phyloP scores from a whole-genome alignment of 2,329 filamentous ascomycete genomes.

The Neopestalotiopsis rosae region DNA sequence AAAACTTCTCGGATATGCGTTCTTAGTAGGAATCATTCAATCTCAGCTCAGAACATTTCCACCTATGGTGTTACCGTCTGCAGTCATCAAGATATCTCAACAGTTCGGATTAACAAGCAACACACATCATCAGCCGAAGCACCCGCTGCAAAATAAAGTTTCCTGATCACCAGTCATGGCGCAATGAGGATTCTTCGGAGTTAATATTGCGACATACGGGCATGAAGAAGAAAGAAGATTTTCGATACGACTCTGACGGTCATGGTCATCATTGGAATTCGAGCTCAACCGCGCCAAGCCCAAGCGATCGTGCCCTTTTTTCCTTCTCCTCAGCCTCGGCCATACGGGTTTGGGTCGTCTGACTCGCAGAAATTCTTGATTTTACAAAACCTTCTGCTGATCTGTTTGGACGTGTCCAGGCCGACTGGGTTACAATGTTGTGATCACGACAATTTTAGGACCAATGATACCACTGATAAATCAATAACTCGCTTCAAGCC shows the following conservation, averaged over 20 bases:
- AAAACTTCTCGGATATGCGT: too few species aligned
- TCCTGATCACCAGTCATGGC: not conserved
- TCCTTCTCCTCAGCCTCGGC: not conserved
- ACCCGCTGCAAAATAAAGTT: not conserved
- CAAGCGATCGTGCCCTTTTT: not conserved
- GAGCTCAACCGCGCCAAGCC: not conserved
- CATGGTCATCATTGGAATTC: not conserved
- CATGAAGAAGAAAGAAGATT: not conserved
- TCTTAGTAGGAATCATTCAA: too few species aligned
- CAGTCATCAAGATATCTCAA: too few species aligned
- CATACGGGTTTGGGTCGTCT: not conserved
- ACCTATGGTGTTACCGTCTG: too few species aligned
- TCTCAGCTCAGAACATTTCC: too few species aligned
- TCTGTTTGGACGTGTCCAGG: not conserved
- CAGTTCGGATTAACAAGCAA: not conserved
- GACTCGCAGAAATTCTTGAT: not conserved
- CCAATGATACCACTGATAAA: conserved; percentile 2
- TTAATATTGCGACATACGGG: not conserved
- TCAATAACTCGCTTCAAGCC: not conserved
- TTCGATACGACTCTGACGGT: not conserved
- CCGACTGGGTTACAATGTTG: not conserved
- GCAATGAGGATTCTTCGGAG: not conserved
- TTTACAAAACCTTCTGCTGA: not conserved
- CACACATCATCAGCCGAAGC: not conserved
- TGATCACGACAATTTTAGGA: not conserved